Base-by-base conservation (phyloP, 208 protist genomes). In the Acanthamoeba sp. region DNA sequence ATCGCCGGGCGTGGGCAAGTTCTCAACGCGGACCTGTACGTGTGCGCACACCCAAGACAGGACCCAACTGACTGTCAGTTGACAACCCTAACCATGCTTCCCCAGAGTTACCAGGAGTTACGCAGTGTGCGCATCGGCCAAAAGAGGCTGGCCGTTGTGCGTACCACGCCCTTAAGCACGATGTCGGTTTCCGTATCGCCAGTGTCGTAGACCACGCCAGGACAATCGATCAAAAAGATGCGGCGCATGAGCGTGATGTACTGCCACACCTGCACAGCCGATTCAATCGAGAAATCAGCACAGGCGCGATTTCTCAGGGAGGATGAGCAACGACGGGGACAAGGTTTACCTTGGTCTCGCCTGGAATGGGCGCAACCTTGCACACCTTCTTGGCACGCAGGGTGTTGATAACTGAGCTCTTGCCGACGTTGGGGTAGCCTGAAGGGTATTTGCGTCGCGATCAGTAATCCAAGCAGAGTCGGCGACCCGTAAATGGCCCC, bases 171-270 rank as follows among this genome's bases (percentile, higher is more conserved):
- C 95, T 99, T 99, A 4, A 99, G 97, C 10, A 99, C 98, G 24
- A 99, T 98, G 64, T 99, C 98, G 27, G 99, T 96, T 88, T 99
- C 99, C 57, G 98, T 98, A 95, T 99, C 99, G n/a, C 93, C 92
- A 9, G 97, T 97, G 80, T 98, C 97, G 95, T 99, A 98, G 29
- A 99, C 98, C 10, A 99, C 98, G 95, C 99, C 99, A 34, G 99
- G 99, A 96, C 99, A 99, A 97, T 99, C 99, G 94, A 99, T 99
- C 9, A 99, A 96, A 95, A 99, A 99, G 89, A 99, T 99, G 76
- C 96, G 97, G 64, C 98, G 97, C 64, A 99, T 99, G 22, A 99
- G 97, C 3, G 99, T 99, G 48, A 99, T 98, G 96, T 99, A 99
- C 97, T 99, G 99, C 99, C 99, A 99, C 36, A 99, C 99, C 94